Base-by-base conservation (phyloP, 2,329 filamentous ascomycete genomes). In the Drechslerella dactyloides region DNA sequence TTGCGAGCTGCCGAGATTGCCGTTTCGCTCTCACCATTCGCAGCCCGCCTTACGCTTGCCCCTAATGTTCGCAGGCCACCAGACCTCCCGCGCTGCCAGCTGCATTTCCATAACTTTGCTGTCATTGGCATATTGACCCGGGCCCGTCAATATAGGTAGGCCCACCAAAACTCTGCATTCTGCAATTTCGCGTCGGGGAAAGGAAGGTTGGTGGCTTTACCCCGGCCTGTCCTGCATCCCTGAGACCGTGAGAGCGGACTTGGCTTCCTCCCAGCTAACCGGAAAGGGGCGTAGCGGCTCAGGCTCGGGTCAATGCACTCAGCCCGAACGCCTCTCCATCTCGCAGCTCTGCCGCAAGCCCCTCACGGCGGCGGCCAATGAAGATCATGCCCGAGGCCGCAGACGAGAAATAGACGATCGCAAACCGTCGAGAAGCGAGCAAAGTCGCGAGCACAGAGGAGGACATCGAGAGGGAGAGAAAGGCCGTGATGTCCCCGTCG, bases 171-270 rank as follows among this genome's bases (percentile, higher is more conserved):
- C 53, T 21, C 42, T 57, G 48, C 65, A 69, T 69, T 69, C 65
- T 69, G 65, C 66, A 70, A 70, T 70, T 60, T 70, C 51, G 58
- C 54, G 55, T 56, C 50, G 59, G 54, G 55, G 55, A 37, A 68
- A 54, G 59, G 59, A 62, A 69, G 65, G 65, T 70, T 56, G 40
- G 48, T 42, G 21, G 24, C n/a, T n/a, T 54, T 48, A 54, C 63
- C 63, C 63, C 63, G 58, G 62, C 57, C 50, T 40, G 59, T 40
- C 27, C 51, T 23, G 50, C 50, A 52, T 61, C 58, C 46, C 66
- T 63, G 58, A 54, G 48, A 59, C 66, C 51, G 51, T 54, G 23
- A n/a, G n/a, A n/a, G n/a, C n/a, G 27, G 53, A 59, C 66, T 70
- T 70, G 66, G 66, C 66, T 64, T 59, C 63, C 55, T 51, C 37